Evolutionary conservation across 164 flowering plant species (phyloP).

Genomic region (Magnolia sinica): DNA sequence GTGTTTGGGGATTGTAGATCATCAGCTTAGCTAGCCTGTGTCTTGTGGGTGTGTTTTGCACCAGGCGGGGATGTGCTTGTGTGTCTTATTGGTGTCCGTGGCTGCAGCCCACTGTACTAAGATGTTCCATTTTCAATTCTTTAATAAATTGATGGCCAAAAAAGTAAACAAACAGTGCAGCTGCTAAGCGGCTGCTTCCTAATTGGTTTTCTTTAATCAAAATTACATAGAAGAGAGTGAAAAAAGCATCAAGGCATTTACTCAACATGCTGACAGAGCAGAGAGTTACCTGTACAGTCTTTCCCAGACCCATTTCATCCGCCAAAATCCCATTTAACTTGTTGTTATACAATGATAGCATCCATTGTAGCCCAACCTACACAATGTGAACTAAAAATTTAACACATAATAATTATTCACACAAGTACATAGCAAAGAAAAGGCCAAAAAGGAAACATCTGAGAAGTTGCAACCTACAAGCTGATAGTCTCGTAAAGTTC

Average conservation of each 20-base stretch:
- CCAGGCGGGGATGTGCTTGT: too few relatives aligned
- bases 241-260: neutral
- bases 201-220: neutral
- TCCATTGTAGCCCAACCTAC: conserved; percentile 99
- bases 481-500: conserved; percentile 95
- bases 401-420: neutral
- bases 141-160: too few relatives aligned
- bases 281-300: conserved; percentile 84
- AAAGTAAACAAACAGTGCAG: neutral
- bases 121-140: too few relatives aligned
- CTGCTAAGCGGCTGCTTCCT: neutral
- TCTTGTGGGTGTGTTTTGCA: too few relatives aligned
- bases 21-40: too few relatives aligned
- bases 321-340: conserved; percentile 98
- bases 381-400: conserved; percentile 1
- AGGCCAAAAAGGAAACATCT: conserved; percentile 6
- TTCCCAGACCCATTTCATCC: conserved; percentile 99
- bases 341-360: conserved; percentile 97
- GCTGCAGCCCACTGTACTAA: too few relatives aligned
- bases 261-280: neutral
- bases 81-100: too few relatives aligned
- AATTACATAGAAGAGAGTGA: neutral
- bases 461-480: conserved; percentile 62
- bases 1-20: too few relatives aligned
- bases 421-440: neutral